A percentile compares a stretch with the other conserved stretches of the same genome.
These are phyloP conservation scores for Coix lacrymajobi DNA, from an alignment of 176 grass and related monocot species.

Conservation along the genomic window DNA sequence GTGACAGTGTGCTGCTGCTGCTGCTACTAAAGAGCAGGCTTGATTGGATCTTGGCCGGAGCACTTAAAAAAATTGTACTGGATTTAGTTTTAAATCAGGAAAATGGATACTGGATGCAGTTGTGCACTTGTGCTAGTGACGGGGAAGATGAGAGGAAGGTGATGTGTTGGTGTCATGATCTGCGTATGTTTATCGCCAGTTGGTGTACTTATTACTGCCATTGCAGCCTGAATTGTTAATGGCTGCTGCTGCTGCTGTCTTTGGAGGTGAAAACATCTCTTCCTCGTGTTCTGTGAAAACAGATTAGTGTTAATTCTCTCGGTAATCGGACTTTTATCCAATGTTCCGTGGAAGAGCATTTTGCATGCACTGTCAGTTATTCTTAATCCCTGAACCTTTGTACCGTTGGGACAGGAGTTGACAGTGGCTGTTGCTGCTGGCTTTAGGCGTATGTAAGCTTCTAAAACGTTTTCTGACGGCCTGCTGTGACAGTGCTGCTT, in stretches of 20 bases:
- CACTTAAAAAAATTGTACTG: not conserved
- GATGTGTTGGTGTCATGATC: conserved; percentile 45
- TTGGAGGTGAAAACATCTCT: conserved; percentile 52
- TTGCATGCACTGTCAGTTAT: conserved; percentile 27
- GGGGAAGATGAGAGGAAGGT: conserved; percentile 72
- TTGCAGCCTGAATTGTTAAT: conserved; percentile 38
- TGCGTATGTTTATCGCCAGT: conserved; percentile 26
- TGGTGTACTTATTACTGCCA: conserved; percentile 39
- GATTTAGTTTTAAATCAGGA: conserved; percentile 5
- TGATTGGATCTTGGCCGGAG: conserved; percentile 24
- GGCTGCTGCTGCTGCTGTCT: not conserved
- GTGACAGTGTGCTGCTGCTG: not conserved
- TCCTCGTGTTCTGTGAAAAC: conserved; percentile 41
- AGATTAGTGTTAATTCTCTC: conserved; percentile 48
- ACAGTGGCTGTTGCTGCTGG: conserved; percentile 39
- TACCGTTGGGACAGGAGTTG: conserved; percentile 28
- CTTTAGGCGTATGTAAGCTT: conserved; percentile 25
- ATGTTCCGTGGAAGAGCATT: conserved; percentile 28
- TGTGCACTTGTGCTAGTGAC: not conserved
- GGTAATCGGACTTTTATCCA: conserved; percentile 42
- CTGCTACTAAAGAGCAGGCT: conserved; percentile 13
- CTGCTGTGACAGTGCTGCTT: conserved; percentile 22
- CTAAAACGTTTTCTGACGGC: conserved; percentile 24
- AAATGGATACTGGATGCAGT: not conserved
- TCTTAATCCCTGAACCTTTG: conserved; percentile 32